Conservation (phyloP, 2,329 filamentous ascomycete genomes). For the Sporothrix dimorphospora region DNA sequence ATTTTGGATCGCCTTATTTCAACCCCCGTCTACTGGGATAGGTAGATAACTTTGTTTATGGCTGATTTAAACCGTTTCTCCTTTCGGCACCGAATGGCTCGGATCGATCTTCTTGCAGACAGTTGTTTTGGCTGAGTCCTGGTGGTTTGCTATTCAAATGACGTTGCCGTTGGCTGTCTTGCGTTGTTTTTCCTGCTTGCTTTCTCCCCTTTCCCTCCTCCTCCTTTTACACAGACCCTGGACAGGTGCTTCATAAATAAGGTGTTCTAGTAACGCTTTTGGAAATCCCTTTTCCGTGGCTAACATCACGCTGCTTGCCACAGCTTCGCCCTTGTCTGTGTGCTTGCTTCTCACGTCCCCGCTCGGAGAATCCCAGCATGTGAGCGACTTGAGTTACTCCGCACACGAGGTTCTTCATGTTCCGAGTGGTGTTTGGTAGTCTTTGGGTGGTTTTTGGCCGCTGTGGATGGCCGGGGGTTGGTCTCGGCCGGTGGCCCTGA, state of each 20-base stretch:
- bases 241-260: conserved; percentile 8
- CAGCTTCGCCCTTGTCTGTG: not conserved
- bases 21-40: not conserved
- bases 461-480: not conserved
- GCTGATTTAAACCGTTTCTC: no score
- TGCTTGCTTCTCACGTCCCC: not conserved
- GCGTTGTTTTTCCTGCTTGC: not conserved
- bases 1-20: not conserved
- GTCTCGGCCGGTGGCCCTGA: not conserved
- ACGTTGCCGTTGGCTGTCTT: not conserved
- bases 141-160: no score
- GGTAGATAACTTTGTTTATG: not conserved
- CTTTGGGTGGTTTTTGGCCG: not conserved
- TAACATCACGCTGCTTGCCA: conserved; percentile 4
- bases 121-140: no score
- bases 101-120: no score
- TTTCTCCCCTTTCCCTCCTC: not conserved
- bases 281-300: conserved; percentile 10
- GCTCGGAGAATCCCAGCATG: not conserved
- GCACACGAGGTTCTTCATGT: conserved; percentile 8
- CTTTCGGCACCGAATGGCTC: no score
- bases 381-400: not conserved
- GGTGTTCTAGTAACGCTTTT: not conserved
- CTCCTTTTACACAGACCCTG: not conserved
- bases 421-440: not conserved